phyloP scores from a whole-genome alignment of 192 early-diverging fungal species.

The Coemansia sp. region DNA sequence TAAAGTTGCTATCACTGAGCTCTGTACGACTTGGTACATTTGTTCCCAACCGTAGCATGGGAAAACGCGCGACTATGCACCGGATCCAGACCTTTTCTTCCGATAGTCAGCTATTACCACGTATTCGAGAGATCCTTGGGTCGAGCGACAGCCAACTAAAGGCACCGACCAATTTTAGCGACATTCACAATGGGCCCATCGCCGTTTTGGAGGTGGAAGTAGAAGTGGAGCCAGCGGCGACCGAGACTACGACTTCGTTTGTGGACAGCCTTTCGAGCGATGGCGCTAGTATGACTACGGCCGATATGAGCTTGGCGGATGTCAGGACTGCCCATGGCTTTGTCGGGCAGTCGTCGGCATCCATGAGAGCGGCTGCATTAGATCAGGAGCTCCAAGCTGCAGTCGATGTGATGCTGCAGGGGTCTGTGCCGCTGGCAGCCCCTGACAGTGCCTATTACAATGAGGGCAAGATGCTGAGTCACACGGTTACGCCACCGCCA shows the following conservation, averaged over 20 bases:
- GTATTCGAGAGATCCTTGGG: constrained; percentile 30
- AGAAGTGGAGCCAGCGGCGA: background rate
- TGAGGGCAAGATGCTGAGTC: constrained; percentile 4
- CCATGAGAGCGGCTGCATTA: constrained; percentile 13
- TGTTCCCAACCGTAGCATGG: constrained; percentile 9
- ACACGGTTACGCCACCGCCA: constrained; percentile 10
- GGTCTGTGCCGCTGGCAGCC: constrained; percentile 5
- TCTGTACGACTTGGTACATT: constrained; percentile 7
- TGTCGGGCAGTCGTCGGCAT: constrained; percentile 8
- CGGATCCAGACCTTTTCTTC: constrained; percentile 15
- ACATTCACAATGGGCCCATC: background rate
- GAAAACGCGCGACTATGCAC: constrained; percentile 12
- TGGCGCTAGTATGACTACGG: constrained; percentile 30
- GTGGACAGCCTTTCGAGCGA: constrained; percentile 18
- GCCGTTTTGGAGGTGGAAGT: background rate
- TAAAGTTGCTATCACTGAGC: background rate
- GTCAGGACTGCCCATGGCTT: background rate
- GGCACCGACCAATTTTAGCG: background rate
- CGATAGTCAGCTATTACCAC: constrained; percentile 37
- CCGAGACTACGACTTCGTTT: constrained; percentile 1
- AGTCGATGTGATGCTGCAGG: constrained; percentile 41
- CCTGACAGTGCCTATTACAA: background rate
- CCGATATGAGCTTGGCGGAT: constrained; percentile 31
- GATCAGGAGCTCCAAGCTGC: constrained; percentile 47
- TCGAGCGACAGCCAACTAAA: constrained; percentile 47